Base-by-base conservation (phyloP, 2,329 filamentous ascomycete species). In the Sphaerostilbella broomeana region DNA sequence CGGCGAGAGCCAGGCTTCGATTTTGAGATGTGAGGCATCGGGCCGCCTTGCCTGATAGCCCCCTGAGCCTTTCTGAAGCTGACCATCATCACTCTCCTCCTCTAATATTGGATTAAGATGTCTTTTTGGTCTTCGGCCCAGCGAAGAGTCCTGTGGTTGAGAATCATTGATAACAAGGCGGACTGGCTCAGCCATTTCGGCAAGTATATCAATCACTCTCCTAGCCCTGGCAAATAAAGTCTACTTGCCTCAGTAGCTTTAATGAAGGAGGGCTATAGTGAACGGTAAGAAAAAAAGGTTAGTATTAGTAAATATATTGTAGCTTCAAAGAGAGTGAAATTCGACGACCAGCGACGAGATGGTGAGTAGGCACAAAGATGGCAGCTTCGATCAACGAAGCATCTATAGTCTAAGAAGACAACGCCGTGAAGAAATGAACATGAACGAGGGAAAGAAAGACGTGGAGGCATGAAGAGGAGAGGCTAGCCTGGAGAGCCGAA, bases 41-140 rank as follows among this genome's bases (percentile, higher is more conserved):
- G 45, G 49, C 21, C 56, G 55, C 35, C 52, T 53, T 36, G 48
- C 42, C 35, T 51, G 52, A 34, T 52, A 50, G 26, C 44, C 40
- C 41, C 42, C 43, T 19, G 31, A 41, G 32, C 35, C 38, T 12
- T 46, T 45, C 28, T 50, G 52, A 34, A 33, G 44, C 33, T 54
- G 53, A 19, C 54, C 53, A 48, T 65, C 61, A 38, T 71, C 68
- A 43, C 60, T 58, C 47, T 70, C 65, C 56, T 75, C 75, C 56
- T 79, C 75, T 53, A 78, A 74, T 76, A 79, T 79, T 47, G 75
- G 75, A 77, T 79, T 79, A 77, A 79, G 75, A 47, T 56, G 60
- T 60, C 61, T 64, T 54, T 61, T 65, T 47, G 61, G 62, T 62
- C 70, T 70, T 66, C 73, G 73, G 59, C 58, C 75, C 70, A 65